Base-by-base conservation (phyloP, 2,329 filamentous ascomycete genomes). In the Clonostachys sp. region DNA sequence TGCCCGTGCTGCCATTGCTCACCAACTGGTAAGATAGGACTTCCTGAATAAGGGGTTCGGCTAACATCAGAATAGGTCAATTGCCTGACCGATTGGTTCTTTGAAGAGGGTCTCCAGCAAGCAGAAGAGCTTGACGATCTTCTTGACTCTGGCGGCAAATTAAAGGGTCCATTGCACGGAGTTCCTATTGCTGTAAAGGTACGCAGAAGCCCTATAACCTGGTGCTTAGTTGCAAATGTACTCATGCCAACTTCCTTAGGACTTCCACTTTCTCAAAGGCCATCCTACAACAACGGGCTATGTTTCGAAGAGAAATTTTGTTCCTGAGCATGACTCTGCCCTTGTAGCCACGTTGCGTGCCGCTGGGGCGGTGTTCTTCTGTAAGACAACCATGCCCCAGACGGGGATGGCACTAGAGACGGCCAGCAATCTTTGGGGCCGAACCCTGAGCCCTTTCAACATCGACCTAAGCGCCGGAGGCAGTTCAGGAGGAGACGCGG, bases 321-420 rank as follows among this genome's bases (percentile, higher is more conserved):
- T 39, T 39, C 7, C 36, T 12, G n/a, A 34, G 3, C 9, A 36
- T 20, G 44, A 43, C 12, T 42, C 16, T 12, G 18, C 17, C 36
- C 14, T 39, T 6, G 36, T 39, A n/a, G 14, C 49, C 16, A 36
- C 9, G 12, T 20, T 40, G 58, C 5, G 52, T 58, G 18, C 41
- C 83, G 69, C 81, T 0, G 85, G 85, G 2, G 84, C 84, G 2
- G 73, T 88, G 0, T 65, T 84, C 17, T 84, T 86, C 55, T 77
- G 79, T 53, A 88, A 88, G 63, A 88, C 85, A 1, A 87, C 86
- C 54, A 70, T 88, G 3, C 84, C 85, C 2, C 78, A 82, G 51
- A 75, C 72, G 0, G 64, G 82, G 43, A 73, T 72, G 60, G 36
- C 17, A 3, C 12, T 39, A 3, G 36, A 39, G 14, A n/a, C 14